Conservation (phyloP, 73 alveolate genomes). For the Paramecium caudatum region DNA sequence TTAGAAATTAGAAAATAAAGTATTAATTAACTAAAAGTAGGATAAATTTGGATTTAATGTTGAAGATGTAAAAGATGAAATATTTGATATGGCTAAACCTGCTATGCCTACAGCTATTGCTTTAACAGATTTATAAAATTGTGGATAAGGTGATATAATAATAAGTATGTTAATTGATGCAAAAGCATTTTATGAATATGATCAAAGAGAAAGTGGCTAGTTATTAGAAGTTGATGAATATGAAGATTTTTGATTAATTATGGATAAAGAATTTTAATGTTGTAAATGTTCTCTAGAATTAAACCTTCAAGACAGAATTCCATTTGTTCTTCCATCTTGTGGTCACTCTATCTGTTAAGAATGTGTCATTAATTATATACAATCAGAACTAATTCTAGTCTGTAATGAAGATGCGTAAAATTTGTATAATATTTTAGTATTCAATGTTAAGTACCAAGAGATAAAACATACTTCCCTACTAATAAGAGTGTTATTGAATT, state of each 20-base stretch:
- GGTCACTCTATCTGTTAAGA: constrained; percentile 38
- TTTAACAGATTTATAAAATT: constrained; percentile 85
- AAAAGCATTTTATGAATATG: constrained; percentile 98
- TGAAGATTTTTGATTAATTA: constrained; percentile 68
- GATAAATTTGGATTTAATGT: constrained; percentile 92
- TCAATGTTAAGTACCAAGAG: neutral
- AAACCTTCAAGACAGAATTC: neutral
- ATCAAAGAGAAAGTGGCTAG: constrained; percentile 96
- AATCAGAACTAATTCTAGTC: neutral
- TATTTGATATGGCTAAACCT: constrained; percentile 97
- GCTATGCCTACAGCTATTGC: constrained; percentile 87
- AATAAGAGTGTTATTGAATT: neutral
- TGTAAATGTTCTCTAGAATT: constrained; percentile 45
- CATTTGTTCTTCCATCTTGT: constrained; percentile 53
- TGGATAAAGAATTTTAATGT: constrained; percentile 60
- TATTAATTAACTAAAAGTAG: neutral
- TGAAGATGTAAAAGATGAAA: constrained; percentile 96
- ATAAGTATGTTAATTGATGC: constrained; percentile 98
- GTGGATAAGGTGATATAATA: constrained; percentile 92
- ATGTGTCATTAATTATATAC: neutral
- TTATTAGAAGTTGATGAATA: constrained; percentile 73
- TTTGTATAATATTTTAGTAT: neutral
- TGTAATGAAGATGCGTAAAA: constrained; percentile 55
- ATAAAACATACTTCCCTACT: neutral
- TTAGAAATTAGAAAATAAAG: constrained; percentile 84